phyloP scores from a whole-genome alignment of 169 alveolate genomes.

The Ichthyophthirius multifiliis region DNA sequence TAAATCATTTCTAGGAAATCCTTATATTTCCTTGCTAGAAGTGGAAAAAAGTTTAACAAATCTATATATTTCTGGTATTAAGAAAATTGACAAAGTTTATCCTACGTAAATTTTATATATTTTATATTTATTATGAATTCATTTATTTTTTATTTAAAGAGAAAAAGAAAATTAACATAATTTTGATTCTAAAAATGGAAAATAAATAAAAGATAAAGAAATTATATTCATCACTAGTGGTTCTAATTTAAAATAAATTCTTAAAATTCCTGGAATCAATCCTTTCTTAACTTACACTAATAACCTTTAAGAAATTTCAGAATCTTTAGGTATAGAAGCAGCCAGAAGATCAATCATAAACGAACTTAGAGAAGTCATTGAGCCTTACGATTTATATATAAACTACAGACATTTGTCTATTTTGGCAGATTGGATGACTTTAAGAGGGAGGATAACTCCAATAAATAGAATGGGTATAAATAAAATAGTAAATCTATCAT shows the following conservation, averaged over 20 bases:
- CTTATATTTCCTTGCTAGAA: neutral
- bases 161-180: too few relatives aligned
- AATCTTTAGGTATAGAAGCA: conserved; percentile 99
- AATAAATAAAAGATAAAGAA: conserved; percentile 94
- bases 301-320: conserved; percentile 94
- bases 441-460: conserved; percentile 98
- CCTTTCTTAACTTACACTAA: conserved; percentile 93
- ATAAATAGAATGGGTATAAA: conserved; percentile 99
- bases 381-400: conserved; percentile 96
- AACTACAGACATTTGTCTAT: conserved; percentile 98
- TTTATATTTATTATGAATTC: too few relatives aligned
- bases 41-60: neutral
- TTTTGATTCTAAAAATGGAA: too few relatives aligned
- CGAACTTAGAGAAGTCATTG: conserved; percentile 92
- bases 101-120: neutral
- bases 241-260: conserved; percentile 93
- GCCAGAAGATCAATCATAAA: conserved; percentile 95
- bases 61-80: neutral
- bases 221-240: conserved; percentile 99
- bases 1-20: neutral
- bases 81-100: neutral
- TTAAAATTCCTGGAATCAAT: conserved; percentile 92
- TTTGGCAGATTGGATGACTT: conserved; percentile 99
- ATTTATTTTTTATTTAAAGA: too few relatives aligned
- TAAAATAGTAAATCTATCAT: conserved; percentile 96